Base-by-base conservation (phyloP, 2,329 filamentous ascomycete species). In the Grosmannia clavigera region DNA sequence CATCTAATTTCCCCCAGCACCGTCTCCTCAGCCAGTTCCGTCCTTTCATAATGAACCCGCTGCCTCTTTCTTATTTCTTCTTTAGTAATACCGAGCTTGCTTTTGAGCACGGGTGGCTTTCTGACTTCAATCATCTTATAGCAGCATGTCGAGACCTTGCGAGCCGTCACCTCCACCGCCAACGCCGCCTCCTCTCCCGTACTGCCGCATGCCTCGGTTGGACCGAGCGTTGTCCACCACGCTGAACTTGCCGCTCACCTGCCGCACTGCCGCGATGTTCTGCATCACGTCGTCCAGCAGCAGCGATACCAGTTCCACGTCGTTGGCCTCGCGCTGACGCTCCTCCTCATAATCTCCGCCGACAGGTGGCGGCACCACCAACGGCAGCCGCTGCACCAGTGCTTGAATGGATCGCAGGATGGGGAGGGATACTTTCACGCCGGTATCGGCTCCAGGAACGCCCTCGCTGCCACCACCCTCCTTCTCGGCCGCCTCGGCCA, bases 341-440 rank as follows among this genome's bases (percentile, higher is more conserved):
- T 95, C 87, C 40, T 81, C 77, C 33, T 84, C 78, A 68, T 92
- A 89, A 0, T 82, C 78, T 52, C 79, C 77, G 31, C 78, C 74
- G 4, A 58, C 50, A 66, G 89, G 80, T 2, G 86, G 79, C 3
- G 92, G 90, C 5, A 87, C 84, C 59, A 96, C 81, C 22, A 97
- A 85, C 48, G 88, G 87, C 33, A 96, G 81, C 58, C 92, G 87
- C 57, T 86, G 86, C 63, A 96, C 82, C 50, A 96, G 85, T 2
- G 92, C 87, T 68, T 92, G 88, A 64, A 96, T 90, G 64, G 90
- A 90, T 63, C 94, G 90, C 38, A 99, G 83, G 51, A 96, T 85
- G 1, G 84, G 80, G 68, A 90, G 81, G 7, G 90, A 83, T 0
- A 63, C 76, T 60, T 63, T 64, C 62, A 68, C 58, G 68, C 67